Evolutionary conservation across 768 basidiomycete species (phyloP), one percentile per base, ranked within the genome.

Genomic region (Cubamyces sp.): DNA sequence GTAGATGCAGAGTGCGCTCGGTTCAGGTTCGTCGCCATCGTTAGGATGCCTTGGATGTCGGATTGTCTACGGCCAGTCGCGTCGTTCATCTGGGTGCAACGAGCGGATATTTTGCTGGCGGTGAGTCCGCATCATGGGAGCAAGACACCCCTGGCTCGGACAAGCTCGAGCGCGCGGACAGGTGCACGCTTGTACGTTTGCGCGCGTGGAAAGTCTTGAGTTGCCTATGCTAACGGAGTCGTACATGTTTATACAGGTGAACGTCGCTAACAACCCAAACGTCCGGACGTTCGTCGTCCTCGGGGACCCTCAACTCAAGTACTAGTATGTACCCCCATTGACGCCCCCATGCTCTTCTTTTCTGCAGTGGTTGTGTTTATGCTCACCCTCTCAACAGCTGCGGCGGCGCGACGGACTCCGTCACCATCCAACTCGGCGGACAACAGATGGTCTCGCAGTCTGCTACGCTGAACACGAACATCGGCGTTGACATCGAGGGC

Each of bases 1-100:
- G 81, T 77, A 74, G 76, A 78, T 64, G 74, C 51, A 56, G 40
- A 47, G 72, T 74, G 75, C 60, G 70, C 73, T 75, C 69, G 70
- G 73, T 70, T 64, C 51, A 53, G 60, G 63, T 60, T 66, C 64
- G 65, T 76, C 69, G 70, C 72, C 73, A 71, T 66, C 57, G 69
- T 66, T 54, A 71, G 65, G 72, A 64, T 57, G 64, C 69, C 65
- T 76, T 75, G 76, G 78, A 77, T 71, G 70, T 70, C 70, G 74
- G 77, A 72, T 64, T 73, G 59, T 70, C 68, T 74, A 72, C 75
- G 71, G 74, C 74, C 68, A 66, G 71, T 74, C 66, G 65, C 62
- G 67, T 67, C 63, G 68, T 62, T 60, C 67, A 54, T 55, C 41
- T 57, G 56, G 64, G 54, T 57, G 56, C 47, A 39, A 54, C 53